phyloP scores from a whole-genome alignment of 2,329 filamentous ascomycete genomes.

The Hypoxylon sp. region DNA sequence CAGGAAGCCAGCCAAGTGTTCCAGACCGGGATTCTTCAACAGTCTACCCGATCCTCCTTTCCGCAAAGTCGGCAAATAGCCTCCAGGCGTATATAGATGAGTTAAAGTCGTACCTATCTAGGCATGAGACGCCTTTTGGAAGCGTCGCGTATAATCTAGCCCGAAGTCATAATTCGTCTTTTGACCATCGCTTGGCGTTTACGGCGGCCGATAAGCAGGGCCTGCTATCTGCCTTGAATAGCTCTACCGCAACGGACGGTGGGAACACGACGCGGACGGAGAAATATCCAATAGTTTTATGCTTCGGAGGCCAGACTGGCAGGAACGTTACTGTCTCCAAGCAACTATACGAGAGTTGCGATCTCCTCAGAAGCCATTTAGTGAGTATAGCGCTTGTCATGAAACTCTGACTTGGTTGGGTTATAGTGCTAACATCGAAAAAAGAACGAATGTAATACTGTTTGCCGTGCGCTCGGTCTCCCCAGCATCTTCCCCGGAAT shows the following conservation, averaged over 20 bases:
- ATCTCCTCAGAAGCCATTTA: conserved; percentile 8
- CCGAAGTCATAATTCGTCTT: conserved; percentile 8
- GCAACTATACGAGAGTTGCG: conserved; percentile 10
- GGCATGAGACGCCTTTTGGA: not conserved
- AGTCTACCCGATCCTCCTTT: conserved; percentile 7
- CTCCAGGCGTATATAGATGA: conserved; percentile 9
- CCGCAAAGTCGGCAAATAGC: conserved; percentile 3
- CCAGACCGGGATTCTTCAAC: not conserved
- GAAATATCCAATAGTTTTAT: conserved; percentile 7
- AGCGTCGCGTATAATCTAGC: conserved; percentile 7
- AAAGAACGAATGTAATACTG: conserved; percentile 8
- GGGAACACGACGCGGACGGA: not conserved
- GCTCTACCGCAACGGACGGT: not conserved
- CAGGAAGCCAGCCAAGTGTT: not conserved
- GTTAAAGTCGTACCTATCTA: not conserved
- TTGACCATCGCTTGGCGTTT: conserved; percentile 8
- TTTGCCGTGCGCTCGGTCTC: conserved; percentile 11
- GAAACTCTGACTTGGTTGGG: not conserved
- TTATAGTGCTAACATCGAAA: not conserved
- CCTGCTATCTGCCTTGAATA: not conserved
- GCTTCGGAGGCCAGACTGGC: conserved; percentile 11
- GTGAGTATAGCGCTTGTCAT: not conserved
- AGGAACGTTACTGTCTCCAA: conserved; percentile 11
- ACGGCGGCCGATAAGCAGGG: not conserved
- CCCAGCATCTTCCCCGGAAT: conserved; percentile 12